Base-by-base conservation (phyloP, 2,329 filamentous ascomycete genomes). In the Diaporthe capsici region DNA sequence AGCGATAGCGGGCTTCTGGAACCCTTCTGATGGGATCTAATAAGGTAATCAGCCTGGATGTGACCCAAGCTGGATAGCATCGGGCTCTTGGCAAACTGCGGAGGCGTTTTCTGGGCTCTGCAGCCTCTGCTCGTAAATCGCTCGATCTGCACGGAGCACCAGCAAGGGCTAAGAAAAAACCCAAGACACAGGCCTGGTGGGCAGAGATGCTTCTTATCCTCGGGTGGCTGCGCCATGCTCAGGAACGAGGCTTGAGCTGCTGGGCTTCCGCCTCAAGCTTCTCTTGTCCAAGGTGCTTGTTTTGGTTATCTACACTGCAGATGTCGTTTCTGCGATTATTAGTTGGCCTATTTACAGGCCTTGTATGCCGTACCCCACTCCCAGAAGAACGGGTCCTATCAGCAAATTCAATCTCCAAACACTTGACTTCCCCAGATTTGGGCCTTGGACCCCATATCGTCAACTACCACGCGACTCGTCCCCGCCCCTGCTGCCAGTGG, bases 1-100 rank as follows among this genome's bases (percentile, higher is more conserved):
- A 68, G 65, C 47, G 65, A 68, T 68, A 68, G 65, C 65, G 47
- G 47, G 47, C 47, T 68, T 68, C 65, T 68, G 65, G 65, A 68
- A 68, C 13, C 65, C 34, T 68, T 53, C 65, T 68, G 44, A 68
- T 53, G 65, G 65, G 31, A 68, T 68, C 8, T 39, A 12, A 68
- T 68, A 68, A 68, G 47, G 65, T 68, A 68, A 53, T 53, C 65
- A 68, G 28, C 49, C 31, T 51, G 47, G 65, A 68, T 55, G 65
- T 39, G 65, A 42, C 47, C 65, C 47, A 68, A 55, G 65, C 47
- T 25, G 47, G 47, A 53, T 55, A 68, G 31, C 65, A 68, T 68
- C 31, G 65, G 65, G 47, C 31, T 39, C 65, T 68, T 68, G 65
- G 65, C 47, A 53, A 39, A 68, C 47, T 39, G 65, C 65, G 65